Conservation (phyloP, 257 asterid species). For the Lantana camara region DNA sequence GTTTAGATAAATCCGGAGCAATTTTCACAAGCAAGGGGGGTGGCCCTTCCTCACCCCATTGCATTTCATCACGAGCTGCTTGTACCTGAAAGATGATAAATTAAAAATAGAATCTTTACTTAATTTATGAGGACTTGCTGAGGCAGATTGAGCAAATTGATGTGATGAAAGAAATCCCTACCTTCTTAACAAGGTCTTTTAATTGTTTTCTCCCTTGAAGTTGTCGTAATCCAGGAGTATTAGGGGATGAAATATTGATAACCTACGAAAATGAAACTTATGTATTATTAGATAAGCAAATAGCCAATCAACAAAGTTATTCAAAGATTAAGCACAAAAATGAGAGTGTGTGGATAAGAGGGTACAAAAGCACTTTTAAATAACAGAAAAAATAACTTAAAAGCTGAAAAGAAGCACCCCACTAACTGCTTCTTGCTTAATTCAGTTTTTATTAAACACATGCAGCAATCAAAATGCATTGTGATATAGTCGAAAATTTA, state of each 20-base stretch:
- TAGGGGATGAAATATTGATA: constrained; percentile 91
- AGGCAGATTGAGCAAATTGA: background rate
- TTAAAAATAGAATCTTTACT: background rate
- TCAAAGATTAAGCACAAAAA: background rate
- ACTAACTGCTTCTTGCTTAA: too few relatives aligned
- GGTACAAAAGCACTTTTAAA: too few relatives aligned
- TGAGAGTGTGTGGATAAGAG: too few relatives aligned
- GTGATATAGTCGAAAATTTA: too few relatives aligned
- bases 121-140: background rate
- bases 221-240: constrained; percentile 97
- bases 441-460: too few relatives aligned
- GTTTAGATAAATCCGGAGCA: constrained; percentile 93
- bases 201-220: constrained; percentile 97
- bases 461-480: too few relatives aligned
- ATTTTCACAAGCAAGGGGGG: constrained; percentile 96
- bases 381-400: too few relatives aligned
- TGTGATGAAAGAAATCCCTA: constrained; percentile 26
- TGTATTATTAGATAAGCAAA: background rate
- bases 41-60: constrained; percentile 99
- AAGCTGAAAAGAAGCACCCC: too few relatives aligned
- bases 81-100: constrained; percentile 55
- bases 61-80: constrained; percentile 99
- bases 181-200: constrained; percentile 98
- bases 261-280: constrained; percentile 49
- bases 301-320: background rate